These are phyloP conservation scores for Hypoxylon fragiforme DNA, from an alignment of 495 filamentous ascomycete species.

Conservation along the genomic window DNA sequence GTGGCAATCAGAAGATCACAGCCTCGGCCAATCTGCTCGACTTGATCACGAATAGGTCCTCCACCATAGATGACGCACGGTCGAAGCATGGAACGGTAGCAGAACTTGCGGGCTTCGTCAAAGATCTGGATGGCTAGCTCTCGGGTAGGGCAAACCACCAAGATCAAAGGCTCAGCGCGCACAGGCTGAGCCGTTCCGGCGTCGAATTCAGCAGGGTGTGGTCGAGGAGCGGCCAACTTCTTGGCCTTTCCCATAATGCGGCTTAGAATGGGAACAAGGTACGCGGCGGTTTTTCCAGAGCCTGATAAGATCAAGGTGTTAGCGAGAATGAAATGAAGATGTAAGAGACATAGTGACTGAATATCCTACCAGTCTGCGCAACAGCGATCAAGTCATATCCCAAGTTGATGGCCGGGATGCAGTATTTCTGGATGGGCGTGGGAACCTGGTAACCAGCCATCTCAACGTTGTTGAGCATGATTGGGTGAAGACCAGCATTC, in stretches of 20 bases:
- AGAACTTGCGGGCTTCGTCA: conserved; percentile 85
- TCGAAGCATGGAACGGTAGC: conserved; percentile 91
- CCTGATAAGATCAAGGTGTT: conserved; percentile 54
- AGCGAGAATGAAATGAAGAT: not conserved
- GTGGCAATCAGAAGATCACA: conserved; percentile 90
- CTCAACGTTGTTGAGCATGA: conserved; percentile 75
- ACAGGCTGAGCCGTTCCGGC: conserved; percentile 52
- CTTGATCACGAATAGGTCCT: conserved; percentile 65
- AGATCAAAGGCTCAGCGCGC: conserved; percentile 80
- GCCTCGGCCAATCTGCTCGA: conserved; percentile 72
- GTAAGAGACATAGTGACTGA: not conserved
- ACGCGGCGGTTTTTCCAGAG: conserved; percentile 94
- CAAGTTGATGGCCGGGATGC: conserved; percentile 71
- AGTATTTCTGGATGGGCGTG: conserved; percentile 85
- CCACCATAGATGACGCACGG: conserved; percentile 93
- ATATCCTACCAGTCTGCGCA: conserved; percentile 82
- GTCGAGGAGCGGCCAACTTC: conserved; percentile 76
- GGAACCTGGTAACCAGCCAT: conserved; percentile 65
- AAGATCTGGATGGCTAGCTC: conserved; percentile 94
- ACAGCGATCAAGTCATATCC: conserved; percentile 81
- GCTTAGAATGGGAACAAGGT: conserved; percentile 84
- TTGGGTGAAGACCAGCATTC: conserved; percentile 81
- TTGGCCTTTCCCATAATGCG: conserved; percentile 93
- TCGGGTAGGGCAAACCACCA: conserved; percentile 83
- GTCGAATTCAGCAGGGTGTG: conserved; percentile 51